Evolutionary conservation across 139 green algal species (phyloP).

Genomic region (Closterium sp.): DNA sequence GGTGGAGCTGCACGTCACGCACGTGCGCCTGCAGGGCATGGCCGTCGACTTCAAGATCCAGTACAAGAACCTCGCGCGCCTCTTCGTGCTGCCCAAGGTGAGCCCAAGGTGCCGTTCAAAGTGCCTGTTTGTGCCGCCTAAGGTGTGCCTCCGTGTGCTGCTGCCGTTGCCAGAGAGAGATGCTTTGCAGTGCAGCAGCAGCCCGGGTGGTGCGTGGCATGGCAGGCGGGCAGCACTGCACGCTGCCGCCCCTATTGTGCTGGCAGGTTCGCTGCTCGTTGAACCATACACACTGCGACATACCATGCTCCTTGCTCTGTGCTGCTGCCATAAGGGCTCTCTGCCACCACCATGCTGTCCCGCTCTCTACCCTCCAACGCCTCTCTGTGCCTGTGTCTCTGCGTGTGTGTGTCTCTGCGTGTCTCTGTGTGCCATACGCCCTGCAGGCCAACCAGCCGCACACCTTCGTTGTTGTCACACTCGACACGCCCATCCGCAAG

Average conservation of each 20-base stretch:
- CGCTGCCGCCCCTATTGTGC: too few species aligned
- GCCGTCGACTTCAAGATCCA: conserved; percentile 91
- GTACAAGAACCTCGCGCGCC: conserved; percentile 80
- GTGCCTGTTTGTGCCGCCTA: conserved; percentile 87
- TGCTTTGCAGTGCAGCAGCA: too few species aligned
- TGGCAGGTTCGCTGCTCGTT: too few species aligned
- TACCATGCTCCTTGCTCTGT: too few species aligned
- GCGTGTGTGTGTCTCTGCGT: neutral
- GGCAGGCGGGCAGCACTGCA: too few species aligned
- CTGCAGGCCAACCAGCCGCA: conserved; percentile 68
- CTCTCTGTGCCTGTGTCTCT: neutral
- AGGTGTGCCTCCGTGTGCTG: conserved; percentile 37
- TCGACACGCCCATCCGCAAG: conserved; percentile 95
- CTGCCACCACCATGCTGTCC: too few species aligned
- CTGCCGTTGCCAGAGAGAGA: neutral
- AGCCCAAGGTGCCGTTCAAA: too few species aligned
- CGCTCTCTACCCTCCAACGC: too few species aligned
- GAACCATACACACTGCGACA: too few species aligned
- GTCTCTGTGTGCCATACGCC: neutral
- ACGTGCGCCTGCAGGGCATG: conserved; percentile 52
- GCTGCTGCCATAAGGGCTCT: too few species aligned
- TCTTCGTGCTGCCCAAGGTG: conserved; percentile 88
- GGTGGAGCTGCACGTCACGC: conserved; percentile 57
- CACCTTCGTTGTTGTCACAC: conserved; percentile 82
- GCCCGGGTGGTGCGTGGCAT: too few species aligned